These are phyloP conservation scores for Serendipita sp. DNA, from an alignment of 768 basidiomycete species.

Conservation along the genomic window DNA sequence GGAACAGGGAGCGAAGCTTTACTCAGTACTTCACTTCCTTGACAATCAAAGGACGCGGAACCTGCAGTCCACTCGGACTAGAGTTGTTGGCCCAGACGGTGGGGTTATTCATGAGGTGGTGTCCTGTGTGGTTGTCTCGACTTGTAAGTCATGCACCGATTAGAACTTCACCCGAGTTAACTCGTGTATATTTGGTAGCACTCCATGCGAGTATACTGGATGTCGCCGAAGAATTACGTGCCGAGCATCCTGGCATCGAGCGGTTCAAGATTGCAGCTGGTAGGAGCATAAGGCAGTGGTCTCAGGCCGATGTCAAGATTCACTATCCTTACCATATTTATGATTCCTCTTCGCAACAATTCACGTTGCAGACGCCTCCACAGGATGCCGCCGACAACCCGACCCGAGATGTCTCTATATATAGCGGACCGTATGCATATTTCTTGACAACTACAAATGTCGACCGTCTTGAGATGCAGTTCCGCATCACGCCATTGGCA, in stretches of 20 bases:
- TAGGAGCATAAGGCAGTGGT: slow-evolving; percentile 60
- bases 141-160: slow-evolving; percentile 15
- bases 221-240: slow-evolving; percentile 62
- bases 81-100: slow-evolving; percentile 16
- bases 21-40: slow-evolving; percentile 39
- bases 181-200: slow-evolving; percentile 16
- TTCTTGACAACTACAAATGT: slow-evolving; percentile 70
- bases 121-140: slow-evolving; percentile 77
- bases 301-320: slow-evolving; percentile 40
- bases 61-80: slow-evolving; percentile 26
- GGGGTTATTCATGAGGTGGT: slow-evolving; percentile 17
- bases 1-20: slow-evolving; percentile 27
- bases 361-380: slow-evolving; percentile 16
- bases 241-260: slow-evolving; percentile 55
- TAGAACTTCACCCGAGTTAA: neutral
- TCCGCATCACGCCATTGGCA: slow-evolving; percentile 56
- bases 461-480: slow-evolving; percentile 69
- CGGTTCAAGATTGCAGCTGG: slow-evolving; percentile 76
- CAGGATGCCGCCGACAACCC: neutral
- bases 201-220: slow-evolving; percentile 74
- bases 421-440: slow-evolving; percentile 66
- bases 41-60: slow-evolving; percentile 12
- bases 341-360: slow-evolving; percentile 31
- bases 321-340: slow-evolving; percentile 36
- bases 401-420: slow-evolving; percentile 16